Base-by-base conservation (phyloP, 2,329 filamentous ascomycete genomes). In the Sporothrix brasiliensis region DNA sequence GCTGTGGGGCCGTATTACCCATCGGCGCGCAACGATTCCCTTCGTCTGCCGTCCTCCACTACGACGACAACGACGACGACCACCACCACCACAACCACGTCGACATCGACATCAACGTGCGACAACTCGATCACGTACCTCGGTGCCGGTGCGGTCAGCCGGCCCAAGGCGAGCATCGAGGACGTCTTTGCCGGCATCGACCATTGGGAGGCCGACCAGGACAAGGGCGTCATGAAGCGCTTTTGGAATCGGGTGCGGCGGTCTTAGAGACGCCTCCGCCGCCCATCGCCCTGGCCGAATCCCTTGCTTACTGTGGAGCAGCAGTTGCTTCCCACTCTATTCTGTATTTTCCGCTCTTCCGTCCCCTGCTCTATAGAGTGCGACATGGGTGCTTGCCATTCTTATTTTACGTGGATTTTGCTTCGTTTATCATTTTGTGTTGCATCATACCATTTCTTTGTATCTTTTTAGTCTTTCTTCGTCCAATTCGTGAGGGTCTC, bases 171-270 rank as follows among this genome's bases (percentile, higher is more conserved):
- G 58, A 85, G 83, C 75, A 82, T 88, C 63, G 86, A 88, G 73
- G 80, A 79, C 73, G 82, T 86, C 56, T 82, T 87, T 70, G 82
- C 83, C 1, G 83, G 84, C 24, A 81, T 88, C 52, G 86, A 89
- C 72, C 83, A 84, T 70, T 86, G 79, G 82, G 81, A 76, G 56
- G 78, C 77, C 34, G 78, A 77, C 49, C 79, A 82, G 27, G 87
- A 89, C 70, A 82, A 81, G 66, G 83, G 85, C 4, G 82, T 87
- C 2, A 84, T 90, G 76, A 89, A 87, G 80, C 84, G 87, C 68
- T 82, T 91, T 70, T 91, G 88, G 88, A 87, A 90, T 73, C 84
- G 83, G 71, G 86, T 90, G 52, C 82, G 85, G 69, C 83, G 86
- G 70, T 76, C 79, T 2, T 80, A 71, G 60, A 41, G 4, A 10